A percentile compares a stretch with the other conserved stretches of the same genome.
These are phyloP conservation scores for Cardamine occulta DNA, from an alignment of 345 rosid genomes.

Conservation along the genomic window DNA sequence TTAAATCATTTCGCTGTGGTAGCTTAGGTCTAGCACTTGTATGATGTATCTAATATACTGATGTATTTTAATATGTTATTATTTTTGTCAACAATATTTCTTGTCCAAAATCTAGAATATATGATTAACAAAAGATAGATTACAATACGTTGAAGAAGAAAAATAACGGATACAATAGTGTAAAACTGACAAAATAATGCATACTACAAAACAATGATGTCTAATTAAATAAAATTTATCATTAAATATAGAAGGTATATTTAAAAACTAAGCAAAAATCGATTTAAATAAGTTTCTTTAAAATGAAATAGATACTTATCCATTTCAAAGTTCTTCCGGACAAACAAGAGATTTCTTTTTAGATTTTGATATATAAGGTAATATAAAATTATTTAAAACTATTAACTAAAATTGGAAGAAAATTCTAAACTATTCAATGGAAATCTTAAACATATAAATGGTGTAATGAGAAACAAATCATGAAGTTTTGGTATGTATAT, in stretches of 20 bases:
- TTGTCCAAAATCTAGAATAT: background rate
- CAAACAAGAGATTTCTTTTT: background rate
- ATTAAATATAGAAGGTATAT: background rate
- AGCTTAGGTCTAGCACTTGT: conserved; percentile 11
- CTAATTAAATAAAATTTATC: background rate
- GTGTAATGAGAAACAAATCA: conserved; percentile 23
- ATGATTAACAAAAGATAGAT: background rate
- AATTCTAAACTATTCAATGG: background rate
- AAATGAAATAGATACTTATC: background rate
- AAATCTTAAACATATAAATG: background rate
- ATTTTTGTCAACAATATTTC: background rate
- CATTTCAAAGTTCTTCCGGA: background rate
- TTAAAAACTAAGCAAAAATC: background rate
- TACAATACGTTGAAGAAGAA: background rate
- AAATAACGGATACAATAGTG: background rate
- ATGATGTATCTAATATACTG: background rate
- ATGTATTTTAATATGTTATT: background rate
- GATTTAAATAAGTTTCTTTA: background rate
- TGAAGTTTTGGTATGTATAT: conserved; percentile 16
- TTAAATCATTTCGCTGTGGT: conserved; percentile 1
- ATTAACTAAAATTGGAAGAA: background rate
- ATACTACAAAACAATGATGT: background rate
- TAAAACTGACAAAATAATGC: background rate
- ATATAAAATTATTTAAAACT: background rate
- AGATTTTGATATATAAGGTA: background rate